Evolutionary conservation across 495 filamentous ascomycete genomes (phyloP), one percentile per base, ranked within the genome.

Genomic region (Pseudevernia furfuracea): DNA sequence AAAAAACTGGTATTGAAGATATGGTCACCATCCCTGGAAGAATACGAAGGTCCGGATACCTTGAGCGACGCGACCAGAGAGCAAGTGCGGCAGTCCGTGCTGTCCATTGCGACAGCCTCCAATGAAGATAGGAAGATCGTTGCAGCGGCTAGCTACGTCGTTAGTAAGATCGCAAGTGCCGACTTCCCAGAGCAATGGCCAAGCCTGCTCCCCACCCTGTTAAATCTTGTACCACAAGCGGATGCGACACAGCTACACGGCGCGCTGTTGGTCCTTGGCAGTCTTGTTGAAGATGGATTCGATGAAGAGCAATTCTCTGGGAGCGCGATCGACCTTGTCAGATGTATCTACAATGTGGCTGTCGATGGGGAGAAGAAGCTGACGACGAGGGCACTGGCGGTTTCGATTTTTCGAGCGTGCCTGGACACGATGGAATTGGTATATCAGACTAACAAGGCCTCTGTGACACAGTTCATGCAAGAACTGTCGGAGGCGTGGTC

Each of bases 181-280:
- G 94, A 98, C 77, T 98, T 93, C 72, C 94, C 94, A 25, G 90
- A 96, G 56, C 83, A 91, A 72, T 98, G 94, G 94, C 90, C 91
- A 2, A 84, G 84, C 60, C 82, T 98, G 12, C 84, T 98, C 19
- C 90, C 88, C 14, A 84, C 84, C 34, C 78, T 97, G 38, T 82
- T 98, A 60, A 85, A 86, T 34, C 79, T 91, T 38, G 90, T 97
- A 71, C 79, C 84, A 49, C 81, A 78, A 61, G 89, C 89, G 30
- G 85, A 78, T 63, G 87, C 92, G 61, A 77, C 77, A 21, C 92
- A 95, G 69, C 79, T 96, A 56, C 92, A 96, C 72, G 94, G 95
- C 34, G 90, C 92, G 4, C 76, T 98, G 68, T 87, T 87, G 68
- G 91, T 96, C 36, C 82, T 96, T n/a, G 78, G 83, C 63, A 93